Evolutionary conservation across 306 rosid species (phyloP), one percentile per base, ranked within the genome.

Genomic region (Amphicarpaea edgeworthii): DNA sequence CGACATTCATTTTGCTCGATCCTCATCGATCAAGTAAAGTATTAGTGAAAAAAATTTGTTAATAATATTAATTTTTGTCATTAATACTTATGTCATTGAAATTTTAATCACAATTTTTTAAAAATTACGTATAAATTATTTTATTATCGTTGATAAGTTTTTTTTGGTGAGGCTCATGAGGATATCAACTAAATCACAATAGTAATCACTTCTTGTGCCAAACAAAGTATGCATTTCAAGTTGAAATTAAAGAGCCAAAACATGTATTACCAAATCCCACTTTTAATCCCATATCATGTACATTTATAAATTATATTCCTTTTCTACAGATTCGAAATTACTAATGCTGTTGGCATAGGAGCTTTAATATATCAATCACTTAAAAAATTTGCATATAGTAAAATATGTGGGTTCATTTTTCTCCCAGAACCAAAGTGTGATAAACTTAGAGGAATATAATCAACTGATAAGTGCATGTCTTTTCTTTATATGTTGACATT

Each of bases 351-450:
- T 60, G 21, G 66, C 6, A 15, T 1, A 57, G 0, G 4, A 57
- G 3, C 34, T 26, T 58, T 58, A 58, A 12, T 1, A 24, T 6
- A 58, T 12, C 4, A 14, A 11, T 14, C 61, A 4, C 42, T 30
- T 59, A 14, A 3, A 26, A 28, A 8, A 24, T 43, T 43, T 12
- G 38, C 38, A 12, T 70, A 20, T 41, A 2, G 34, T 12, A 12
- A 62, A 71, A 47, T 7, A n/a, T 50, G 49, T 30, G 70, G 70
- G 55, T 78, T 46, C 71, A 41, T n/a, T 55, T 26, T 67, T 60
- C 34, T 23, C 12, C 21, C 1, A 14, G 10, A 74, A 45, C 9
- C 47, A 49, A 10, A 11, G 30, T 34, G 30, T 34, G 45, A 19
- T 9, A 70, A 12, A 23, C 23, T 1, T 15, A 17, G 1, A 42